These are phyloP conservation scores for Metarhizium brunneum DNA, from an alignment of 2,329 filamentous ascomycete species.

Conservation along the genomic window DNA sequence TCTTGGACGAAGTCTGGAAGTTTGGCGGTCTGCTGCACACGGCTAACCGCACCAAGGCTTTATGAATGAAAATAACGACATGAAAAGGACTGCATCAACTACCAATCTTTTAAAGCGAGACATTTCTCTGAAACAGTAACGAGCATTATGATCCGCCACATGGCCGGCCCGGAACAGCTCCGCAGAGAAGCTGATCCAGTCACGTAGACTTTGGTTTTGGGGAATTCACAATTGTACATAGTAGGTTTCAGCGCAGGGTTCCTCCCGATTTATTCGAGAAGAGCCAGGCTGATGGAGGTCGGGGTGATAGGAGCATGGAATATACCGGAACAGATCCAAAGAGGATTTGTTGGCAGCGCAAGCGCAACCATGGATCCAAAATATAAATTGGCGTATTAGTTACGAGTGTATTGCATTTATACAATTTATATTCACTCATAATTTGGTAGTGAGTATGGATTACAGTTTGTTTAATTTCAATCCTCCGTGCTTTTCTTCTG, in stretches of 20 bases:
- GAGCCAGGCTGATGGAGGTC: not conserved
- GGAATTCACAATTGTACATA: not conserved
- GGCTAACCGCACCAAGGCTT: slow-evolving; percentile 6
- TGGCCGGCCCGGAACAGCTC: not conserved
- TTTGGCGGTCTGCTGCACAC: slow-evolving; percentile 50
- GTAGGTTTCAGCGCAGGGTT: too few relatives aligned
- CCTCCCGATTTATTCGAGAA: too few relatives aligned
- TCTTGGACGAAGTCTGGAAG: slow-evolving; percentile 73
- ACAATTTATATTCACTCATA: too few relatives aligned
- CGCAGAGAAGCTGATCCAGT: not conserved
- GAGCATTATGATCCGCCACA: not conserved
- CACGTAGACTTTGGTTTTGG: not conserved
- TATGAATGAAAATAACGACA: not conserved
- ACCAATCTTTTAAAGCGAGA: not conserved
- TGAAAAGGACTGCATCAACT: not conserved
- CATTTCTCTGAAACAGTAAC: not conserved
- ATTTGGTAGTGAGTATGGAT: too few relatives aligned
- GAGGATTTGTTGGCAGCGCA: not conserved
- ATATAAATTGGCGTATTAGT: not conserved
- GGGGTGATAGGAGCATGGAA: not conserved
- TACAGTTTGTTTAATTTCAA: too few relatives aligned
- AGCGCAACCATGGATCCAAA: not conserved
- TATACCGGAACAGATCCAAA: not conserved
- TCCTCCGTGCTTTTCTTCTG: too few relatives aligned
- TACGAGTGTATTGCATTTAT: too few relatives aligned